phyloP scores from a whole-genome alignment of 2,329 filamentous ascomycete species.

The Xylaria sp. region DNA sequence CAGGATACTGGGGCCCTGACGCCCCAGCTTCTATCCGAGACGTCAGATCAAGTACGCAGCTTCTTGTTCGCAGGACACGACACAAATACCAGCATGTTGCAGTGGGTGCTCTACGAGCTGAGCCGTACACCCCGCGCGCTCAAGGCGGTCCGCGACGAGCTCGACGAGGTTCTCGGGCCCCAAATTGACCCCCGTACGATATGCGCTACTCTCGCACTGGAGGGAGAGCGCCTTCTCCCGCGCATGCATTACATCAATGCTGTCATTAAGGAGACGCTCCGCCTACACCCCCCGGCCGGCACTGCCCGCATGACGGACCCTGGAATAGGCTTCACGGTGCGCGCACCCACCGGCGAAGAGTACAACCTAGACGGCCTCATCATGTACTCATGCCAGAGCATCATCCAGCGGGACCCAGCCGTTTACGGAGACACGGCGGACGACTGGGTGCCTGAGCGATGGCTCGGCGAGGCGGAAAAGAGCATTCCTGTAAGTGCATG shows the following conservation, averaged over 20 bases:
- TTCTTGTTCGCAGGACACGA: slow-evolving; percentile 48
- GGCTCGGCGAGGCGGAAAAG: slow-evolving; percentile 35
- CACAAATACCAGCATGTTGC: slow-evolving; percentile 42
- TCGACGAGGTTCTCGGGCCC: slow-evolving; percentile 41
- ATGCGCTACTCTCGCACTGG: slow-evolving; percentile 29
- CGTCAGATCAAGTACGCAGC: slow-evolving; percentile 41
- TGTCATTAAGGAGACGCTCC: slow-evolving; percentile 44
- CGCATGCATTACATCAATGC: slow-evolving; percentile 41
- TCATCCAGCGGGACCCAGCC: slow-evolving; percentile 41
- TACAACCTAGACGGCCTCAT: slow-evolving; percentile 41
- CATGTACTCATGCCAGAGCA: slow-evolving; percentile 39
- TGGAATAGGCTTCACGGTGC: slow-evolving; percentile 36
- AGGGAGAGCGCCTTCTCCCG: slow-evolving; percentile 37
- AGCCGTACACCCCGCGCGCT: slow-evolving; percentile 37
- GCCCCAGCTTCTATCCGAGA: slow-evolving; percentile 33
- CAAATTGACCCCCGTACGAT: slow-evolving; percentile 33
- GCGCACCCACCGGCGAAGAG: slow-evolving; percentile 33
- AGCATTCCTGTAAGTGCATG: slow-evolving; percentile 45
- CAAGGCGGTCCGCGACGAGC: slow-evolving; percentile 40
- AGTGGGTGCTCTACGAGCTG: slow-evolving; percentile 44
- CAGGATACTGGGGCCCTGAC: slow-evolving; percentile 35
- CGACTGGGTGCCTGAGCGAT: slow-evolving; percentile 46
- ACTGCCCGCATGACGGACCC: slow-evolving; percentile 35
- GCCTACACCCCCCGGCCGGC: slow-evolving; percentile 40
- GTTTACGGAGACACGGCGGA: slow-evolving; percentile 41